phyloP scores from a whole-genome alignment of 1,284 basidiomycete genomes.

The Apiotrichum siamense region DNA sequence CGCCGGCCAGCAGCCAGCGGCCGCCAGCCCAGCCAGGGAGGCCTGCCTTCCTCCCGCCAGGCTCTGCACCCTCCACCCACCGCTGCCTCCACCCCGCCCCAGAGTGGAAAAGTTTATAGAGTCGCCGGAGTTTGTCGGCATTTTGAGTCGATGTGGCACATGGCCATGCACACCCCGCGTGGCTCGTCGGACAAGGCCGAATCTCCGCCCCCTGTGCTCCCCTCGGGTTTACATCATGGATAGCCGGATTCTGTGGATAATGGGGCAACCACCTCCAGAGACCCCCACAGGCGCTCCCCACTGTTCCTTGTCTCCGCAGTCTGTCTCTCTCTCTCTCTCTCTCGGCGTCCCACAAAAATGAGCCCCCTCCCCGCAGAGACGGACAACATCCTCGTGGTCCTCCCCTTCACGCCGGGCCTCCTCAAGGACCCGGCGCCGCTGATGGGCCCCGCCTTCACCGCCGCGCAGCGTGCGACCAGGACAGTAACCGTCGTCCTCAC shows the following conservation, averaged over 20 bases:
- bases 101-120: neutral
- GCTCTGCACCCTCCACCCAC: neutral
- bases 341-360: neutral
- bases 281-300: neutral
- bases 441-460: conserved; percentile 20
- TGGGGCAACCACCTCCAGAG: neutral
- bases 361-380: neutral
- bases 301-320: neutral
- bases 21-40: no score
- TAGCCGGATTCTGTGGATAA: neutral
- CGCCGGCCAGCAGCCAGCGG: neutral
- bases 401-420: conserved; percentile 32
- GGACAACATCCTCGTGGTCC: conserved; percentile 23
- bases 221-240: neutral
- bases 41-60: no score
- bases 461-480: conserved; percentile 16
- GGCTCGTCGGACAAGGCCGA: no score
- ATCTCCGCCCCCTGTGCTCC: neutral
- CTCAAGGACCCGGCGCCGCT: conserved; percentile 22
- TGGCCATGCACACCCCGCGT: neutral
- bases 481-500: conserved; percentile 32
- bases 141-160: neutral
- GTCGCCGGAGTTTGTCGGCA: conserved; percentile 3
- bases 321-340: neutral
- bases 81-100: neutral